Evolutionary conservation across 305 asterid species (phyloP).

Genomic region (Plantago coronopus): DNA sequence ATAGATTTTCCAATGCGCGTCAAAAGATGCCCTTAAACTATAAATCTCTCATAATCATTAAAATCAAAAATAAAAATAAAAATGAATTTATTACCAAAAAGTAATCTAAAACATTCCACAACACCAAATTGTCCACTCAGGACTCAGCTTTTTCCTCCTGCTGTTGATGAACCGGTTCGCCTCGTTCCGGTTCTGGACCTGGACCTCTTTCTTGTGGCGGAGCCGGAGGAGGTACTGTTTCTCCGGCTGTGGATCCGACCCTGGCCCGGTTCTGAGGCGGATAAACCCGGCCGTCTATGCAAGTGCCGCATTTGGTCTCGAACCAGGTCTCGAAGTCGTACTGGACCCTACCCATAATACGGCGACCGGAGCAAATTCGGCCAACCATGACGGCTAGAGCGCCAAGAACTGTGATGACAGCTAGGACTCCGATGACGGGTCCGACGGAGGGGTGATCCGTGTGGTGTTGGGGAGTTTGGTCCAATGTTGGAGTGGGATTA

Average conservation of each 20-base stretch:
- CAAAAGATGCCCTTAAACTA: too few species aligned
- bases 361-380: constrained; percentile 71
- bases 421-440: constrained; percentile 72
- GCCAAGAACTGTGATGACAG: constrained; percentile 54
- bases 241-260: constrained; percentile 21
- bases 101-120: too few species aligned
- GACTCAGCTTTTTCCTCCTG: not conserved
- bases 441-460: constrained; percentile 77
- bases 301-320: constrained; percentile 61
- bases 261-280: constrained; percentile 30
- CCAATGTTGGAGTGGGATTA: too few species aligned
- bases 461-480: too few species aligned
- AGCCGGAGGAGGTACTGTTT: constrained; percentile 14
- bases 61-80: too few species aligned
- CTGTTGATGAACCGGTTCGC: constrained; percentile 6
- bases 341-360: constrained; percentile 54
- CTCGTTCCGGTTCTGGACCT: too few species aligned
- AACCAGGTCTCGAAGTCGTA: constrained; percentile 68
- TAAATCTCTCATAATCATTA: too few species aligned
- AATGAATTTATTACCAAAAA: too few species aligned
- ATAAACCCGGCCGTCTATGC: constrained; percentile 60
- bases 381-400: constrained; percentile 74
- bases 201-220: constrained; percentile 26
- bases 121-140: too few species aligned
- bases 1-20: too few species aligned